These are phyloP conservation scores for Quercus phellos DNA, from an alignment of 331 rosid genomes.

Conservation along the genomic window DNA sequence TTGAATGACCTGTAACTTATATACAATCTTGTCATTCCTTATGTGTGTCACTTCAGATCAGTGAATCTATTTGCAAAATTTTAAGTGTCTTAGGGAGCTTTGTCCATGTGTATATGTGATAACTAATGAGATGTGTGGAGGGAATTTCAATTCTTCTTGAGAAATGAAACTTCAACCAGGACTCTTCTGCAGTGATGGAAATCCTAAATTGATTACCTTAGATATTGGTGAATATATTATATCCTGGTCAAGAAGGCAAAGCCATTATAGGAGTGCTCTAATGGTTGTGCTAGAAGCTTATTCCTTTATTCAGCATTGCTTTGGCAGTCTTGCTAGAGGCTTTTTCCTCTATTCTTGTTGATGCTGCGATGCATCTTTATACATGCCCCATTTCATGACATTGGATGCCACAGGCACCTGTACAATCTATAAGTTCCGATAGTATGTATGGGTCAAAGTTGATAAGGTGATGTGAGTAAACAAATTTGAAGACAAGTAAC, in stretches of 20 bases:
- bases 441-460: not conserved
- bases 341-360: not conserved
- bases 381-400: not conserved
- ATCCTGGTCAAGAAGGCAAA: not conserved
- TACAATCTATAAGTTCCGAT: not conserved
- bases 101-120: not conserved
- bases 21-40: constrained; percentile 13
- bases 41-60: not conserved
- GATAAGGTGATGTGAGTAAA: not conserved
- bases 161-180: not conserved
- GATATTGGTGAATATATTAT: not conserved
- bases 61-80: not conserved
- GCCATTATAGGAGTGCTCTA: not conserved
- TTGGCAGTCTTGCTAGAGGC: not conserved
- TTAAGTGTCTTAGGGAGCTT: not conserved
- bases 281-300: not conserved
- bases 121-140: not conserved
- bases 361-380: not conserved
- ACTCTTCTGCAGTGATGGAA: not conserved
- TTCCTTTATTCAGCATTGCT: not conserved
- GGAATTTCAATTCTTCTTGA: not conserved
- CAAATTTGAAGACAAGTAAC: not conserved
- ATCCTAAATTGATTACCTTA: not conserved
- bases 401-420: not conserved
- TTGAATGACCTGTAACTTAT: not conserved